Base-by-base conservation (phyloP, 768 basidiomycete genomes). In the Aureoboletus auriporus region DNA sequence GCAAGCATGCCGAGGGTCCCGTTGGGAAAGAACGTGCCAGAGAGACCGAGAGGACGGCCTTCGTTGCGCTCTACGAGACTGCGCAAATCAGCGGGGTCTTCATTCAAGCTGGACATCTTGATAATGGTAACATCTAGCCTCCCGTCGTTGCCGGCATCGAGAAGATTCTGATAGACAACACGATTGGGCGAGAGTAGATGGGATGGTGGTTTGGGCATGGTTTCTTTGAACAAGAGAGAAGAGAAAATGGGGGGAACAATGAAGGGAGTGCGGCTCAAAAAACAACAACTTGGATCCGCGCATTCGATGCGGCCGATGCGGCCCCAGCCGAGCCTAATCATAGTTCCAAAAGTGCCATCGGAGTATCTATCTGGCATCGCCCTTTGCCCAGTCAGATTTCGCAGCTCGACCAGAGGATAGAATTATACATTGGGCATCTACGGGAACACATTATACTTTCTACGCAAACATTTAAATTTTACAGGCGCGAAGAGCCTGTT, bases 1-100 rank as follows among this genome's bases (percentile, higher is more conserved):
- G 62, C 64, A 40, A 67, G 56, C 43, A 63, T 28, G 16, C 50
- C 53, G 26, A 67, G 64, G 9, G 46, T 39, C 9, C 66, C 59
- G 14, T 52, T 42, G n/a, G 39, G 42, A n/a, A 58, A 23, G 39
- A 57, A 68, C 8, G 56, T 17, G 23, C 56, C 55, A 1, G 66
- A 67, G 28, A 67, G 59, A 36, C 66, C 66, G 6, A 67, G 61
- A 39, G 67, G 50, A 13, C 59, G 65, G 14, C 67, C 66, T 9
- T 69, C 67, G 50, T 67, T 67, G 49, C 65, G 57, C 39, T 65
- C 57, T 3, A 67, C 54, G 44, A 67, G 30, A 16, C 48, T 49
- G 28, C 57, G 53, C 10, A 67, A 28, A 11, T 53, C 52, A 26
- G 46, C 4, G 35, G 52, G 30, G 33, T 67, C 67, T 10, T 61